Evolutionary conservation across 495 filamentous ascomycete genomes (phyloP).

Genomic region (Neurospora tetrasperma): DNA sequence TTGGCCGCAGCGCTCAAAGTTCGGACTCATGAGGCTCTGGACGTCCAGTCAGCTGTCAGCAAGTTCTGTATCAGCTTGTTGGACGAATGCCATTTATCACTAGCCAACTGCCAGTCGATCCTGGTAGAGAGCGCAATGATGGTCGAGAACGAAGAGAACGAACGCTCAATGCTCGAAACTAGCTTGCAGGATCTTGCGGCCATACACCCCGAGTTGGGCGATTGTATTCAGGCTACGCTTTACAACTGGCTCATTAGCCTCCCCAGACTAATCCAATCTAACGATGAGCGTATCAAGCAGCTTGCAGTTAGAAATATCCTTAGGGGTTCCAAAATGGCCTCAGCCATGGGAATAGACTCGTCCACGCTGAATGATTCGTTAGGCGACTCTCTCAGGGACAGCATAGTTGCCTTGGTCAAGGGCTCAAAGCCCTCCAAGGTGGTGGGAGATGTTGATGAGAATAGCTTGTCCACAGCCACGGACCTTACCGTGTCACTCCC

Average conservation of each 20-base stretch:
- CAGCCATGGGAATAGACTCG: slow-evolving; percentile 53
- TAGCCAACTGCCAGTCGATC: slow-evolving; percentile 57
- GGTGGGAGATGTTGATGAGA: slow-evolving; percentile 8
- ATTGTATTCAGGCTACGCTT: slow-evolving; percentile 58
- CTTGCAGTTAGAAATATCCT: slow-evolving; percentile 63
- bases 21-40: slow-evolving; percentile 59
- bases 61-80: slow-evolving; percentile 62
- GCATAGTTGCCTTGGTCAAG: slow-evolving; percentile 38
- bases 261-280: slow-evolving; percentile 72
- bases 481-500: slow-evolving; percentile 16
- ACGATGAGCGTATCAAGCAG: slow-evolving; percentile 67
- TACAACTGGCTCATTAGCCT: slow-evolving; percentile 75
- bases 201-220: slow-evolving; percentile 53
- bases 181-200: slow-evolving; percentile 49
- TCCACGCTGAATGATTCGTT: slow-evolving; percentile 60
- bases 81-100: slow-evolving; percentile 64
- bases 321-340: slow-evolving; percentile 59
- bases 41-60: slow-evolving; percentile 59
- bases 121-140: slow-evolving; percentile 75
- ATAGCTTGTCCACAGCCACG: slow-evolving; percentile 12
- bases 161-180: slow-evolving; percentile 31
- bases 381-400: slow-evolving; percentile 52
- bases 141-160: slow-evolving; percentile 46
- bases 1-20: slow-evolving; percentile 67
- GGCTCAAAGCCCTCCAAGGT: slow-evolving; percentile 24